A percentile compares a stretch with the other conserved stretches of the same genome.
Evolutionary conservation across 805 yeast genomes (phyloP).

Genomic region (Grigorovia humatica): DNA sequence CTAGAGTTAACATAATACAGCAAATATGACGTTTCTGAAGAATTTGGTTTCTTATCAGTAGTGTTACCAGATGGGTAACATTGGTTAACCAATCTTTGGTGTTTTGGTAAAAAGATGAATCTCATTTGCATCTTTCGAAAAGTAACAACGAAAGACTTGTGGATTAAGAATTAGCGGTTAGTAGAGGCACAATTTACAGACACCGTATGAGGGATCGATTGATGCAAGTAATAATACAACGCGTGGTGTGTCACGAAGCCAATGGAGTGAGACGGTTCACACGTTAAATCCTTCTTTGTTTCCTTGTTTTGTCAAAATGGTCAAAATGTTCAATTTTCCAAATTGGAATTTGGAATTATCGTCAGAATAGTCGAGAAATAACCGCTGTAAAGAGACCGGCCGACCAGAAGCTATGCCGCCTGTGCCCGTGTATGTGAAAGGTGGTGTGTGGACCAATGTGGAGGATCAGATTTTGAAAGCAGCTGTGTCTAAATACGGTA

Average conservation of each 20-base stretch:
- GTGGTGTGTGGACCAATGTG: constrained; percentile 81
- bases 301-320: neutral
- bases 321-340: neutral
- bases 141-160: constrained; percentile 1
- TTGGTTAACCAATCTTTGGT: constrained; percentile 78
- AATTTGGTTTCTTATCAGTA: constrained; percentile 81
- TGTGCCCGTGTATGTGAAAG: constrained; percentile 66
- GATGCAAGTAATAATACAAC: neutral
- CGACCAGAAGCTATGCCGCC: constrained; percentile 14
- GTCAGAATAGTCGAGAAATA: neutral
- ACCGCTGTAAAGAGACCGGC: neutral
- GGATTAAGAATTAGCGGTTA: neutral
- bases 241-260: neutral
- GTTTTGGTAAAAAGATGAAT: constrained; percentile 56
- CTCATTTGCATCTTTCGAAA: constrained; percentile 5
- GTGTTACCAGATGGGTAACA: constrained; percentile 90
- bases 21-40: constrained; percentile 81
- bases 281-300: neutral
- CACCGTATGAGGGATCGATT: no score
- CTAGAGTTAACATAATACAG: constrained; percentile 85
- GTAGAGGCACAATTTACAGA: no score
- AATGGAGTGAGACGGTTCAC: neutral
- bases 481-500: constrained; percentile 86
- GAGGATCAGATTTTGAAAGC: constrained; percentile 84
- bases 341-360: neutral